Evolutionary conservation across 2,329 filamentous ascomycete species (phyloP).

Genomic region (Phialocephala sp.): DNA sequence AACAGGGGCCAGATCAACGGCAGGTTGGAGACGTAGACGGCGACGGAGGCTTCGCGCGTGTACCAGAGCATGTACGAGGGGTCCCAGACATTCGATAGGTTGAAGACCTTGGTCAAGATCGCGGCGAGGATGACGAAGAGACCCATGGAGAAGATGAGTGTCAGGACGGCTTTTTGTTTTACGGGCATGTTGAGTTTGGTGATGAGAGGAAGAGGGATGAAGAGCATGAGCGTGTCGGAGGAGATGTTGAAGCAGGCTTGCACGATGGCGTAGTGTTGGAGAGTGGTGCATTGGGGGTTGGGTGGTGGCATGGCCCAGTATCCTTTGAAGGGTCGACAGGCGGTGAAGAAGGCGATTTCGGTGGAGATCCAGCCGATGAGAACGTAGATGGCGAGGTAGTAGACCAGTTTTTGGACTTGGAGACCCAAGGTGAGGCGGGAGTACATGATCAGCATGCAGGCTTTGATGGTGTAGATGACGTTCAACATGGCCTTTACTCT

Average conservation of each 20-base stretch:
- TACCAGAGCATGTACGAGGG: conserved; percentile 52
- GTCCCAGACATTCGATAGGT: conserved; percentile 44
- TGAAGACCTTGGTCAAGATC: conserved; percentile 54
- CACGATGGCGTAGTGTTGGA: conserved; percentile 60
- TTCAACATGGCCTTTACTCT: conserved; percentile 49
- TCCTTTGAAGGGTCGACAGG: conserved; percentile 57
- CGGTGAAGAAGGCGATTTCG: conserved; percentile 54
- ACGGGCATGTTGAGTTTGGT: conserved; percentile 53
- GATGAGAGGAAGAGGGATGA: conserved; percentile 60
- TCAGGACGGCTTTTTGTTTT: conserved; percentile 57
- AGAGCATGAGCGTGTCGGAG: conserved; percentile 62
- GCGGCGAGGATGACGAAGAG: conserved; percentile 54
- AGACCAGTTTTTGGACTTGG: conserved; percentile 48
- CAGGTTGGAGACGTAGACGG: conserved; percentile 58
- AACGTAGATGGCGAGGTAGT: conserved; percentile 56
- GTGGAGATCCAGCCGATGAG: conserved; percentile 54
- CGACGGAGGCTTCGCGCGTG: conserved; percentile 55
- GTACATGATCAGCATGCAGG: conserved; percentile 62
- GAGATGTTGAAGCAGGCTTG: conserved; percentile 64
- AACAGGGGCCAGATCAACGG: conserved; percentile 53
- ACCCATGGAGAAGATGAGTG: conserved; percentile 51
- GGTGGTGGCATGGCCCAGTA: conserved; percentile 63
- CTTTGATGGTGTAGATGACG: conserved; percentile 60
- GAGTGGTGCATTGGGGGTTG: conserved; percentile 58
- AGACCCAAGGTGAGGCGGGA: conserved; percentile 57